Base-by-base conservation (phyloP, 768 basidiomycete genomes). In the Kwoniella europaea region DNA sequence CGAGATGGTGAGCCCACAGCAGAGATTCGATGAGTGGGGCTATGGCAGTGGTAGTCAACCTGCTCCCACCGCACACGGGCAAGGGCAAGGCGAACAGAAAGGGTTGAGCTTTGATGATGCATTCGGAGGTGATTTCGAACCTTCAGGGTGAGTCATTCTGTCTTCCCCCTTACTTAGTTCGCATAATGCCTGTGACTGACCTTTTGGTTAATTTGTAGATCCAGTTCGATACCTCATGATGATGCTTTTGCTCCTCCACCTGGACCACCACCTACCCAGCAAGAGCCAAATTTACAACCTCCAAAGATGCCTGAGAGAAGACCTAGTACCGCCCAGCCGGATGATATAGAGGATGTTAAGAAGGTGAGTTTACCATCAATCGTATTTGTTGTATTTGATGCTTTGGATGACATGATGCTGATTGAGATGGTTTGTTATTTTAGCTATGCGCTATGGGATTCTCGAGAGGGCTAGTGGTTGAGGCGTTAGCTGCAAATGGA, bases 381-480 rank as follows among this genome's bases (percentile, higher is more conserved):
- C 10, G 59, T 42, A 1, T 22, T 53, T n/a, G 20, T 52, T 52
- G 4, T 50, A 41, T 16, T 12, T 58, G 24, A 27, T 15, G 10
- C 16, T 44, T 59, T 63, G 62, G 20, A 12, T 52, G 50, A 44
- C 68, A 42, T 13, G 13, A 90, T 89, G 35, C 91, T 91, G 72
- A 35, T 29, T 91, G 12, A 89, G 90, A 72, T 13, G 89, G 90
- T 71, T 85, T 90, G 1, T 54, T 7, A 13, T 58, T 90, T 78
- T 90, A 91, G 79, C 85, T 98, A 52, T 89, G 89, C 58, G 88
- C 87, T 20, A 97, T 98, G 94, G 96, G 96, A 27, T 98, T 98
- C 86, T 90, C 88, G 71, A 88, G 95, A 53, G 83, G 86, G 16
- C 90, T 94, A 80, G 92, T 93, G 0, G 88, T 98, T 7, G 87